Evolutionary conservation across 768 basidiomycete species (phyloP).

Genomic region (Sistotremastrum suecicum): DNA sequence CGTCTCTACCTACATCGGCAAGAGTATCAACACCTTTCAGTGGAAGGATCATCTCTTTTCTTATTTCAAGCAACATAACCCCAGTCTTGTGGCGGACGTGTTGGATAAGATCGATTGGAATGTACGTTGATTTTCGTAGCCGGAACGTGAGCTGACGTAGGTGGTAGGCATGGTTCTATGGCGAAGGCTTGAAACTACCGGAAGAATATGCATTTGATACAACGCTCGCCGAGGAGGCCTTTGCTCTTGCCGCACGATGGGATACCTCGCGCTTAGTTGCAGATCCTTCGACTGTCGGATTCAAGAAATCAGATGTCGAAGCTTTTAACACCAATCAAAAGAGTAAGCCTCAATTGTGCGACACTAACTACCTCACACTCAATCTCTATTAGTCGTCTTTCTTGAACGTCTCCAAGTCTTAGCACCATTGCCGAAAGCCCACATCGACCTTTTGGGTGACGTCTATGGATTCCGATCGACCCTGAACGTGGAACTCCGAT

Average conservation of each 20-base stretch:
- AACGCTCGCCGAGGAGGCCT: slow-evolving; percentile 54
- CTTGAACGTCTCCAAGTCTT: slow-evolving; percentile 65
- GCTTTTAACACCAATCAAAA: slow-evolving; percentile 65
- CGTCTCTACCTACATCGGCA: slow-evolving; percentile 65
- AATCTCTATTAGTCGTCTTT: slow-evolving; percentile 49
- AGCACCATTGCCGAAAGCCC: slow-evolving; percentile 40
- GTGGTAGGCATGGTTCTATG: slow-evolving; percentile 63
- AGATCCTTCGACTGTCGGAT: slow-evolving; percentile 34
- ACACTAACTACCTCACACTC: not conserved
- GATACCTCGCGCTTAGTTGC: slow-evolving; percentile 38
- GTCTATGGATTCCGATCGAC: slow-evolving; percentile 38
- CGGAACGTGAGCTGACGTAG: not conserved
- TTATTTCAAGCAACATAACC: slow-evolving; percentile 49
- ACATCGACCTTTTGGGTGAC: slow-evolving; percentile 44
- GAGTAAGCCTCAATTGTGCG: slow-evolving; percentile 25
- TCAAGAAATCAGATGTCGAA: slow-evolving; percentile 45
- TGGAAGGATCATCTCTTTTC: slow-evolving; percentile 72
- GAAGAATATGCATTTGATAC: slow-evolving; percentile 64
- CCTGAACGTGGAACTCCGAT: slow-evolving; percentile 61
- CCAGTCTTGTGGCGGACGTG: slow-evolving; percentile 43
- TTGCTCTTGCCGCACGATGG: slow-evolving; percentile 63
- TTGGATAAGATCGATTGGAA: slow-evolving; percentile 69
- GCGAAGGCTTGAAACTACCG: slow-evolving; percentile 61
- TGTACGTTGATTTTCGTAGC: slow-evolving; percentile 25
- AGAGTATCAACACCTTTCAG: slow-evolving; percentile 69